Evolutionary conservation across 2,329 filamentous ascomycete species (phyloP).

Genomic region (Paecilomyces sp.): DNA sequence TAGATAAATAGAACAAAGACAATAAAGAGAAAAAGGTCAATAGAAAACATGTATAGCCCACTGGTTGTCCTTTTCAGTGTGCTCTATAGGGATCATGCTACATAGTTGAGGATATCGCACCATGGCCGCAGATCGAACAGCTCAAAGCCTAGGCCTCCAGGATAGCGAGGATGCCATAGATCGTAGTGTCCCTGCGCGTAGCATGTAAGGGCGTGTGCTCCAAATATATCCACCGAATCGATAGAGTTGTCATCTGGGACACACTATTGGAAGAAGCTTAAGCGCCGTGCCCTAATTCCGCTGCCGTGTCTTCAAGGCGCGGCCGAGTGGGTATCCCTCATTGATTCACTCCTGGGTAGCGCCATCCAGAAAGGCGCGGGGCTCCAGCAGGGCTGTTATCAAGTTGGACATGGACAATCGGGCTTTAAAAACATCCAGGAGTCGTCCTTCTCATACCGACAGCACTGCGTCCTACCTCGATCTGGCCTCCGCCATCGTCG

Average conservation of each 20-base stretch:
- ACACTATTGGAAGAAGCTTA: constrained; percentile 2
- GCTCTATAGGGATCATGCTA: background rate
- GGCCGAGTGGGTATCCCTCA: constrained; percentile 1
- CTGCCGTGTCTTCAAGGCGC: background rate
- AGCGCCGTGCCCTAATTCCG: constrained; percentile 1
- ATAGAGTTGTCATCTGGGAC: background rate
- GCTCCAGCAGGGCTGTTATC: constrained; percentile 12
- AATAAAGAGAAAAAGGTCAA: background rate
- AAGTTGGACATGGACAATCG: constrained; percentile 4
- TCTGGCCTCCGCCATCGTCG: constrained; percentile 26
- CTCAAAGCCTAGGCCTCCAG: background rate
- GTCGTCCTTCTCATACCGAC: constrained; percentile 14
- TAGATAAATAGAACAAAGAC: background rate
- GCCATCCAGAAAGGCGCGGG: constrained; percentile 7
- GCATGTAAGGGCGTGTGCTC: background rate
- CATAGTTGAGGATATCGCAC: background rate
- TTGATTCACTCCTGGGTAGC: constrained; percentile 2
- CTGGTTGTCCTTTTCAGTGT: background rate
- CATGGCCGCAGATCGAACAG: background rate
- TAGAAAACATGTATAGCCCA: background rate
- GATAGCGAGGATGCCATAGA: background rate
- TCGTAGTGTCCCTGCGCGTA: background rate
- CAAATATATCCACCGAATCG: background rate
- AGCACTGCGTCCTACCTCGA: constrained; percentile 16
- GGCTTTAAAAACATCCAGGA: constrained; percentile 11